Base-by-base conservation (phyloP, 148 eudicot species). In the Suaeda aralocaspica region DNA sequence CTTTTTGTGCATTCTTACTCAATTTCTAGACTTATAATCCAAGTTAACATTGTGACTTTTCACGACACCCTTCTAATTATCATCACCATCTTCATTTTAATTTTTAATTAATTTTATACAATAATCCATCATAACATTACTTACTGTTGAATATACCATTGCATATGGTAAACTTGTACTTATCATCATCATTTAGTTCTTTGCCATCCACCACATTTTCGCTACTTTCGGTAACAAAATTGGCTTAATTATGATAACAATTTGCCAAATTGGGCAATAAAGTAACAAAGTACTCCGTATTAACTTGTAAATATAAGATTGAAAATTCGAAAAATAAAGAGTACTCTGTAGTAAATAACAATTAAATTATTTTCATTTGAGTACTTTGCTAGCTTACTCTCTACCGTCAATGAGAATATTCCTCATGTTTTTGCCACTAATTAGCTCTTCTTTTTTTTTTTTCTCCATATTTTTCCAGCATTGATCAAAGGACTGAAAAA, bases 191-290 rank as follows among this genome's bases (percentile, higher is more conserved):
- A 36, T 36, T 8, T 36, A 36, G 8, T 36, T 36, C 41, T 36
- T 36, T 36, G 8, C 41, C 4, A 36, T 4, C 41, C 41, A 36
- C 41, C 41, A 36, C 41, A 36, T 8, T 36, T 3, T 8, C 4
- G 8, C 41, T 36, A 36, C 41, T 3, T 36, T 36, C 5, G 8
- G 8, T 3, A 36, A 36, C 41, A 36, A 36, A 36, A 36, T 36
- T 36, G 8, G 8, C 4, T 8, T 36, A 36, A 36, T 36, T 36
- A 36, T 36, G 41, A 8, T 4, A 36, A 28, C 24, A 4, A 60
- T 68, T 72, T 67, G 76, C 73, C 73, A 25, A 77, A 67, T 72
- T 44, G 46, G 64, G 69, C 72, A 60, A 67, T 34, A 42, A 59
- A 15, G 58, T 57, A 31, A 77, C 63, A 50, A 66, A 77, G 59